phyloP scores from a whole-genome alignment of 2,329 filamentous ascomycete genomes.

The Paecilomyces dactylethromorphus region DNA sequence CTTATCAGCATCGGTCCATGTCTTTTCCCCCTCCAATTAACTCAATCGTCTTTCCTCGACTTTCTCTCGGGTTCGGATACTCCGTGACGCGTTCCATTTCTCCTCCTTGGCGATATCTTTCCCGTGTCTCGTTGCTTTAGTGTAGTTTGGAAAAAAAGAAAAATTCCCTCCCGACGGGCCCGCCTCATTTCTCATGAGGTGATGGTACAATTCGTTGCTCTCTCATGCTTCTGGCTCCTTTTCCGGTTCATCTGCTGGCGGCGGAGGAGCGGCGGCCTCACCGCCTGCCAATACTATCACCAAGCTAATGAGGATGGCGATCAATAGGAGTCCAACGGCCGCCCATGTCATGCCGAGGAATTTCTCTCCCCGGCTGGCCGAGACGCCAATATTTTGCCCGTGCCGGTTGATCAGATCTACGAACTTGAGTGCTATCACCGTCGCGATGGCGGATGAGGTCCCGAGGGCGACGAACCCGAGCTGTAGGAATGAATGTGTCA shows the following conservation, averaged over 20 bases:
- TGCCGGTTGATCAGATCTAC: constrained; percentile 48
- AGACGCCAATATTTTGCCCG: constrained; percentile 44
- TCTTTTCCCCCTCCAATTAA: too few relatives aligned
- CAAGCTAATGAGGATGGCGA: constrained; percentile 24
- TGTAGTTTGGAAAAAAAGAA: neutral
- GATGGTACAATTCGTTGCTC: neutral
- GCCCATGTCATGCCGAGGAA: constrained; percentile 58
- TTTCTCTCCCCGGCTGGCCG: constrained; percentile 45
- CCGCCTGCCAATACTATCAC: constrained; percentile 17
- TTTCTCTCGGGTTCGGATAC: neutral
- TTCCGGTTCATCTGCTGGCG: constrained; percentile 4
- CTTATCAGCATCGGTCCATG: too few relatives aligned
- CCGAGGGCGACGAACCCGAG: constrained; percentile 56
- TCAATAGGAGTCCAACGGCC: constrained; percentile 34
- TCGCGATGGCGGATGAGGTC: constrained; percentile 68
- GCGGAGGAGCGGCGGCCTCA: neutral
- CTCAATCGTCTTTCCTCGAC: neutral
- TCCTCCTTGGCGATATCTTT: too few relatives aligned
- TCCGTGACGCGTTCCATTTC: neutral
- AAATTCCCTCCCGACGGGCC: neutral
- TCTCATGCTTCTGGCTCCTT: constrained; percentile 1
- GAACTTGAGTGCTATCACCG: constrained; percentile 53
- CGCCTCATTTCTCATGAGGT: neutral
- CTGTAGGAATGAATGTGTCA: constrained; percentile 12
- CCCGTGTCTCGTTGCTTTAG: neutral